These are phyloP conservation scores for Neonectria magnoliae DNA, from an alignment of 2,329 filamentous ascomycete genomes.

Conservation along the genomic window DNA sequence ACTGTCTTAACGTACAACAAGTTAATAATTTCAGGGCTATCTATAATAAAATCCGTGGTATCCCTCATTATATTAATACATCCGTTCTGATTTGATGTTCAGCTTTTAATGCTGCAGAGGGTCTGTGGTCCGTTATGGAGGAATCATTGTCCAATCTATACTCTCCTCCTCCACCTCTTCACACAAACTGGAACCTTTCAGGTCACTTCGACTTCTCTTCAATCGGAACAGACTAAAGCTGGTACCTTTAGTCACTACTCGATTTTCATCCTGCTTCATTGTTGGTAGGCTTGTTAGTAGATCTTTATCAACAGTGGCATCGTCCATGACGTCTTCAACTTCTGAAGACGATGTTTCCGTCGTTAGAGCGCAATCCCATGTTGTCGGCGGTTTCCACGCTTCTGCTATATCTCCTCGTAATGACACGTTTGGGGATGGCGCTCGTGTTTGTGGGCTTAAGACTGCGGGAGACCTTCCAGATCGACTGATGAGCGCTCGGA, in stretches of 20 bases:
- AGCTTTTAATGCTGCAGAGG: neutral
- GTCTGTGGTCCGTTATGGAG: neutral
- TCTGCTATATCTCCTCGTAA: constrained; percentile 17
- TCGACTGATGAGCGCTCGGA: constrained; percentile 19
- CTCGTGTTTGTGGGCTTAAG: constrained; percentile 8
- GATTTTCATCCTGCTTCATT: neutral
- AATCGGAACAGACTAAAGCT: neutral
- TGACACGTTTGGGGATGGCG: constrained; percentile 22
- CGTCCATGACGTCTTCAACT: neutral
- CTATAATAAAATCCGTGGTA: neutral
- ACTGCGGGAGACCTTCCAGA: constrained; percentile 4
- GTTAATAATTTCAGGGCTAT: too few species aligned
- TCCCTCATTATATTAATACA: neutral
- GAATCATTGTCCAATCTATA: neutral
- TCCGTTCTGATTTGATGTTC: neutral
- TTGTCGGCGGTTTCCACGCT: constrained; percentile 23
- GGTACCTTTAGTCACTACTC: neutral
- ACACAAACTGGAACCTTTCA: neutral
- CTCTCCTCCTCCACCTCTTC: neutral
- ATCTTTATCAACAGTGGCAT: neutral
- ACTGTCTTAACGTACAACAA: too few species aligned
- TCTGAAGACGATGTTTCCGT: constrained; percentile 8
- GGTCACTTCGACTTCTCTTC: neutral
- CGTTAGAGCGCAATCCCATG: constrained; percentile 29
- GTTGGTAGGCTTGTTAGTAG: neutral